Base-by-base conservation (phyloP, 352 stramenopile species). In the Poterioochromonas sp. region DNA sequence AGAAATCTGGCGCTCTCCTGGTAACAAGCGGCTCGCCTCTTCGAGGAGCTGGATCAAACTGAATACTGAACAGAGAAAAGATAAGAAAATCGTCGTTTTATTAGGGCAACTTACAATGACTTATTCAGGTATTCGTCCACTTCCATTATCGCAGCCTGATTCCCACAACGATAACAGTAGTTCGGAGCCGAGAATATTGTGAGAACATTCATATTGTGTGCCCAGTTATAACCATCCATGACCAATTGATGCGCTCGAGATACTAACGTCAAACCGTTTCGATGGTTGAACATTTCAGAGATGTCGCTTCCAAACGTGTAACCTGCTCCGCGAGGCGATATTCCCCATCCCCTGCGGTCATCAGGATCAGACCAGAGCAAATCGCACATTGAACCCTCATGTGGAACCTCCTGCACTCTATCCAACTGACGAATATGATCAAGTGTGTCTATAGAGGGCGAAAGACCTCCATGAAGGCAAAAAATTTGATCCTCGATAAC, bases 111-210 rank as follows among this genome's bases (percentile, higher is more conserved):
- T 87, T 90, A 96, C 90, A 97, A 96, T 84, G 89, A 94, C 80
- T 96, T 96, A 77, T 94, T 88, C 87, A 97, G 92, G 81, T 95
- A 88, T 82, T 97, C 92, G 79, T 96, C 91, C 73, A 97, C 90
- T 80, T 97, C 92, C 90, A 97, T 95, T 84, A 99, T 98, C 15
- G 95, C 95, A 1, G 94, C 94, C 70, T 85, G 83, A 76, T 99
- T 99, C 35, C 94, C 94, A 82, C 94, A 98, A 64, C 94, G 89
- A 86, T 99, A 98, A 86, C 95, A 99, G 85, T 99, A 99, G 86
- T 99, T 99, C 22, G 95, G 95, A 53, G 95, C 95, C 44, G 90
- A 97, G 85, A 98, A 99, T 77, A 99, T 95, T 37, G 95, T 99
- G 29, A 99, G 94, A 47, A 98, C 93, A 76, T 95, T 97, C 85